Evolutionary conservation across 192 early-diverging fungal genomes (phyloP), one percentile per base, ranked within the genome.

Genomic region (Dispira parvispora): DNA sequence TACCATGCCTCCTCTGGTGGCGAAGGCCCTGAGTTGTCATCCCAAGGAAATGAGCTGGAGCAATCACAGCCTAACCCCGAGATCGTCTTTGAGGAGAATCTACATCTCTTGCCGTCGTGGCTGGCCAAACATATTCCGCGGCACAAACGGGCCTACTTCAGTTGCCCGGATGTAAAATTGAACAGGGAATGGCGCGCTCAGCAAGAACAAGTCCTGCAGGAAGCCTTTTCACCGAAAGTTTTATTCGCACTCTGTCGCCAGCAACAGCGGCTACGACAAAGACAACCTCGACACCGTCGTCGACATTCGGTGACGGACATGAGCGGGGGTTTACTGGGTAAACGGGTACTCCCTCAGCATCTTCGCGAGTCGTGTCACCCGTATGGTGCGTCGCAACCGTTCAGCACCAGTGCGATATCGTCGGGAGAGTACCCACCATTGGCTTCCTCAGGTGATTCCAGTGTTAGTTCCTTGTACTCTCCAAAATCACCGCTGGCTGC

Each of bases 41-140:
- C 50, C 1, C 50, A 52, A 9, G 50, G 61, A 43, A 63, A 64
- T 20, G 58, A 57, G n/a, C 43, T 44, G 55, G 47, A 49, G 11
- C 60, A 46, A 3, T 12, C 65, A 18, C 67, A 77, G 21, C 65
- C 69, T 14, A 80, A 85, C 10, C 90, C 88, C 5, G 81, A 87
- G 71, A 87, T 98, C 11, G 78, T 91, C 18, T 73, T 98, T 28
- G 90, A 98, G 64, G 84, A 95, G 65, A 95, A 98, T 62, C 71
- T 84, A 57, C 92, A 92, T 63, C 80, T 95, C n/a, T 70, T 98
- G 52, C 81, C 82, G 23, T 74, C 80, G 63, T 85, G 84, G 68
- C 74, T 85, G 69, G 71, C 80, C 20, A 68, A 72, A 16, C 54
- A 56, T 46, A n/a, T 46, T 8, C 54, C 64, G 2, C 45, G 61